These are phyloP conservation scores for Hawksworthiomyces lignivorus DNA, from an alignment of 2,329 filamentous ascomycete genomes.

Conservation along the genomic window DNA sequence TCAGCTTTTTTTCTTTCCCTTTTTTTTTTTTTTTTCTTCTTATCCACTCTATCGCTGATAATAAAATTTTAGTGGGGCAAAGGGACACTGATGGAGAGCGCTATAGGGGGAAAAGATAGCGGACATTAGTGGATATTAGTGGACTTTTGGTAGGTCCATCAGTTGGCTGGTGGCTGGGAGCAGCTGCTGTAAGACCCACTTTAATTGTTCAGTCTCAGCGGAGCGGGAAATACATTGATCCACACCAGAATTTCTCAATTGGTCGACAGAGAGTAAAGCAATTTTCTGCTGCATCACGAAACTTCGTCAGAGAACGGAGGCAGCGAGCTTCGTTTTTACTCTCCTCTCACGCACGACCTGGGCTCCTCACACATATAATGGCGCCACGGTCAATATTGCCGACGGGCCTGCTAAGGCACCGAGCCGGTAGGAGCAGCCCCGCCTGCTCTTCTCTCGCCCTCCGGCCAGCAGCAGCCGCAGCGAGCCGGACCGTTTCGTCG, in stretches of 20 bases:
- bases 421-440: not conserved
- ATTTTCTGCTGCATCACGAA: no score
- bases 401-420: slow-evolving; percentile 8
- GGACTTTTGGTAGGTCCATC: no score
- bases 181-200: not conserved
- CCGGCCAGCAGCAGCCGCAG: not conserved
- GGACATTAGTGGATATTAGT: no score
- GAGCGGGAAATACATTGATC: slow-evolving; percentile 8
- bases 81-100: not conserved
- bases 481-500: not conserved
- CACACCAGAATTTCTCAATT: not conserved
- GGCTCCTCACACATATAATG: slow-evolving; percentile 4
- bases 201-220: not conserved
- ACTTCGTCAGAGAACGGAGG: no score
- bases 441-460: not conserved
- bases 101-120: no score
- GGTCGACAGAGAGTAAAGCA: slow-evolving; percentile 4
- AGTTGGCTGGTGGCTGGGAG: slow-evolving; percentile 8
- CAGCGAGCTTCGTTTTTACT: no score
- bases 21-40: slow-evolving; percentile 11
- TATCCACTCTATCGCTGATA: slow-evolving; percentile 17
- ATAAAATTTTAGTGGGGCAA: slow-evolving; percentile 9
- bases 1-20: no score
- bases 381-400: slow-evolving; percentile 10
- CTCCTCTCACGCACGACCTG: no score